These are phyloP conservation scores for Trametes gibbosa DNA, from an alignment of 768 basidiomycete genomes.

Conservation along the genomic window DNA sequence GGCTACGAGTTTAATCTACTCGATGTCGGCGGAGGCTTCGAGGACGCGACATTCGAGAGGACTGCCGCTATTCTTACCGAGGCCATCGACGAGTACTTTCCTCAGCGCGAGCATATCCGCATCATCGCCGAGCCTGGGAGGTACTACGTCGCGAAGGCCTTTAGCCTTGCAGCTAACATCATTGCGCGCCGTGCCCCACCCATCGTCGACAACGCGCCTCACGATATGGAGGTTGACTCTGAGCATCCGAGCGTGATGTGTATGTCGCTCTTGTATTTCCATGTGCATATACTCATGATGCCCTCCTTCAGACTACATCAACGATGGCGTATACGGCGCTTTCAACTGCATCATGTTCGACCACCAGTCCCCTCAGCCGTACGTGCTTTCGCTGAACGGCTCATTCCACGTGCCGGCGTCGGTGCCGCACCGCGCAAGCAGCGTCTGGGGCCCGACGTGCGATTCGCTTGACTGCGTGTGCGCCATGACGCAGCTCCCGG, in stretches of 20 bases:
- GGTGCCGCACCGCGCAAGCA: slow-evolving; percentile 51
- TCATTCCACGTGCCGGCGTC: slow-evolving; percentile 55
- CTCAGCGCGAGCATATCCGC: slow-evolving; percentile 61
- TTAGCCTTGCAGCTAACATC: slow-evolving; percentile 89
- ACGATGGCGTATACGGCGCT: slow-evolving; percentile 97
- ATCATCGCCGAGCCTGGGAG: slow-evolving; percentile 96
- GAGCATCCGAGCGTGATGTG: slow-evolving; percentile 80
- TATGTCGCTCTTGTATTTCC: slow-evolving; percentile 43
- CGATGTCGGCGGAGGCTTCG: slow-evolving; percentile 97
- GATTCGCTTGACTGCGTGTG: slow-evolving; percentile 95
- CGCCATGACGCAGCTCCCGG: slow-evolving; percentile 58
- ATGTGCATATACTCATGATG: not conserved
- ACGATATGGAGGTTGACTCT: slow-evolving; percentile 25
- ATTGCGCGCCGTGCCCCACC: slow-evolving; percentile 81
- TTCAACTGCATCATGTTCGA: slow-evolving; percentile 98
- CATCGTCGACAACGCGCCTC: slow-evolving; percentile 29
- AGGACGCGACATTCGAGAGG: slow-evolving; percentile 78
- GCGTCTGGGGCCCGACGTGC: slow-evolving; percentile 98
- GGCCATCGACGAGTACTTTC: slow-evolving; percentile 80
- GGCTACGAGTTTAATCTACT: slow-evolving; percentile 84
- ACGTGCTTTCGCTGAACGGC: slow-evolving; percentile 66
- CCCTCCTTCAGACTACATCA: slow-evolving; percentile 82
- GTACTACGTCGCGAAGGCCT: slow-evolving; percentile 90
- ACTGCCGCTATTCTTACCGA: slow-evolving; percentile 68
- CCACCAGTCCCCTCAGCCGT: slow-evolving; percentile 77